These are phyloP conservation scores for Xylariales sp. DNA, from an alignment of 2,329 filamentous ascomycete genomes.

Conservation along the genomic window DNA sequence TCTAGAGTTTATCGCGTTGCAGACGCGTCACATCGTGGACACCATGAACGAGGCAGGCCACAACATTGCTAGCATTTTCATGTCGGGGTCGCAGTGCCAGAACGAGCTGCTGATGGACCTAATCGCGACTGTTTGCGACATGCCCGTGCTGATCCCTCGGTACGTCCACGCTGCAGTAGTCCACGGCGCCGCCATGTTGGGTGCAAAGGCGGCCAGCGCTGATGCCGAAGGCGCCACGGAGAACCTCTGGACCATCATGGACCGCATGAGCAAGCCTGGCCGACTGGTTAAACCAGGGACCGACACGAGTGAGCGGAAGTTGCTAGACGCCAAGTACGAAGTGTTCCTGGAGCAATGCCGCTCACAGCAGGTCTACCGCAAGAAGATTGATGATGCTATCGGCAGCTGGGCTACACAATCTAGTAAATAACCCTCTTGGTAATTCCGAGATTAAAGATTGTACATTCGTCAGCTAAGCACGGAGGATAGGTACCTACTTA, in stretches of 20 bases:
- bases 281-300: slow-evolving; percentile 73
- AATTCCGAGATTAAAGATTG: too few relatives aligned
- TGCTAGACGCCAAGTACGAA: slow-evolving; percentile 86
- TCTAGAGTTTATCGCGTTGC: slow-evolving; percentile 96
- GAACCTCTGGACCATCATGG: slow-evolving; percentile 94
- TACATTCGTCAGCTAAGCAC: too few relatives aligned
- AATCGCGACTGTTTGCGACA: slow-evolving; percentile 82
- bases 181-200: slow-evolving; percentile 97
- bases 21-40: slow-evolving; percentile 92
- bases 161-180: slow-evolving; percentile 96
- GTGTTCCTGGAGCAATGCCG: slow-evolving; percentile 93
- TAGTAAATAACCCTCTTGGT: too few relatives aligned
- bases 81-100: slow-evolving; percentile 97
- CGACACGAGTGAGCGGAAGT: slow-evolving; percentile 68
- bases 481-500: too few relatives aligned
- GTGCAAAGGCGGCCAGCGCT: slow-evolving; percentile 90
- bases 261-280: slow-evolving; percentile 92
- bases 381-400: slow-evolving; percentile 65
- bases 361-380: slow-evolving; percentile 78
- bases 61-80: slow-evolving; percentile 88
- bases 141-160: slow-evolving; percentile 88
- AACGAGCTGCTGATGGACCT: slow-evolving; percentile 89
- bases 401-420: slow-evolving; percentile 32
- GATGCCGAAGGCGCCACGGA: slow-evolving; percentile 75
- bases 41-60: slow-evolving; percentile 91